Base-by-base conservation (phyloP, 495 filamentous ascomycete species). In the Glonium stellatum region DNA sequence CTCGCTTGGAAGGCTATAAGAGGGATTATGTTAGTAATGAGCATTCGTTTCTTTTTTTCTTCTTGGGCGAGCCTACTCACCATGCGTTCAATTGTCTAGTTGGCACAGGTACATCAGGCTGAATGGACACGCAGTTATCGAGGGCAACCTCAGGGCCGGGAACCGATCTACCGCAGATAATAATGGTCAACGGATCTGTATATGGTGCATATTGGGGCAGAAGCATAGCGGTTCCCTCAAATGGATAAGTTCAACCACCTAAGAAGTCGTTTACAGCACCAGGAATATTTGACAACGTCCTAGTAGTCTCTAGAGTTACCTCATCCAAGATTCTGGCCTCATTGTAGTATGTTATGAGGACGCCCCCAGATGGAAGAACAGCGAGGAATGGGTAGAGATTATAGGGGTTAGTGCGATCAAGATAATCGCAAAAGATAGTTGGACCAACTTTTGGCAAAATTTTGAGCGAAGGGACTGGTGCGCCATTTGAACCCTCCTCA, bases 291-390 rank as follows among this genome's bases (percentile, higher is more conserved):
- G 83, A 82, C 10, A 87, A 72, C 1, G 64, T 71, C 70, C 76
- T 80, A 59, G 71, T 72, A 12, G 79, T 84, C 22, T 69, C 71
- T 50, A 87, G 82, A 37, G 79, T 83, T 35, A 59, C 69, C 57
- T 79, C 79, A 62, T 86, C 77, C 22, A 85, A 69, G 58, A 87
- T 83, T 6, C 80, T 68, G 34, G 82, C 83, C 69, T 87, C 81
- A 69, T 87, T 86, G 74, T 81, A 86, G 71, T 85, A 85, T 22
- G 74, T 77, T 15, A 84, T 79, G 50, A 87, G 82, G 68, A 87
- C 81, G 54, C 81, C 81, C n/a, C 81, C 80, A 1, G 73, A 72
- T 21, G 84, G 84, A 21, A 87, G 68, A 39, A 85, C 77, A 49
- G 70, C 70, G 31, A 82, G 62, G 72, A 76, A 87, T 1, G 84